Conservation (phyloP, 441 rosid genomes). For the Adansonia grandidieri region DNA sequence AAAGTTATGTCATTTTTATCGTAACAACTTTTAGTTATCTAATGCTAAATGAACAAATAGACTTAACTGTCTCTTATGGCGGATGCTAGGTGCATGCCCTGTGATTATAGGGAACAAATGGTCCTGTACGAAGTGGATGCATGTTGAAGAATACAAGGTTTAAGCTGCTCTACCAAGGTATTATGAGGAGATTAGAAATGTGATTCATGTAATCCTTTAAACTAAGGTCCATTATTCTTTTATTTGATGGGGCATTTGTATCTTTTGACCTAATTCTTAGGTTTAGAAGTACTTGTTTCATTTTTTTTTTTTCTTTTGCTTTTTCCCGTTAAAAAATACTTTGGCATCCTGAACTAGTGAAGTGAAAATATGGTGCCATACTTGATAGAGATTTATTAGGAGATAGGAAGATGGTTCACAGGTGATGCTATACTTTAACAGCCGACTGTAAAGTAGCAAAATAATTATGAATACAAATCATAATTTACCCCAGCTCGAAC, state of each 20-base stretch:
- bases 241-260: background rate
- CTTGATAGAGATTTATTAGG: background rate
- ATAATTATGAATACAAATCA: background rate
- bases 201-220: background rate
- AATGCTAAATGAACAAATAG: background rate
- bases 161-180: slow-evolving; percentile 31
- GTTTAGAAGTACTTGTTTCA: background rate
- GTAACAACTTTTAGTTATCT: background rate
- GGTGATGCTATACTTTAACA: slow-evolving; percentile 3
- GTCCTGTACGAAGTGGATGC: slow-evolving; percentile 73
- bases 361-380: background rate
- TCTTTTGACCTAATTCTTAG: background rate
- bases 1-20: background rate
- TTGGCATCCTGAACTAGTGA: background rate
- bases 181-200: background rate
- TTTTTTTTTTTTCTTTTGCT: background rate
- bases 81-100: slow-evolving; percentile 57
- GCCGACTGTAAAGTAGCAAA: background rate
- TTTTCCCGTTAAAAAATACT: background rate
- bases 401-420: background rate
- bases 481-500: background rate
- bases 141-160: slow-evolving; percentile 45
- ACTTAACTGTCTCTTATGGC: slow-evolving; percentile 16
- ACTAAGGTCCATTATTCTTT: slow-evolving; percentile 8
- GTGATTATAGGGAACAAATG: slow-evolving; percentile 67